Base-by-base conservation (phyloP, 2,329 filamentous ascomycete species). In the Tolypocladium paradoxum region DNA sequence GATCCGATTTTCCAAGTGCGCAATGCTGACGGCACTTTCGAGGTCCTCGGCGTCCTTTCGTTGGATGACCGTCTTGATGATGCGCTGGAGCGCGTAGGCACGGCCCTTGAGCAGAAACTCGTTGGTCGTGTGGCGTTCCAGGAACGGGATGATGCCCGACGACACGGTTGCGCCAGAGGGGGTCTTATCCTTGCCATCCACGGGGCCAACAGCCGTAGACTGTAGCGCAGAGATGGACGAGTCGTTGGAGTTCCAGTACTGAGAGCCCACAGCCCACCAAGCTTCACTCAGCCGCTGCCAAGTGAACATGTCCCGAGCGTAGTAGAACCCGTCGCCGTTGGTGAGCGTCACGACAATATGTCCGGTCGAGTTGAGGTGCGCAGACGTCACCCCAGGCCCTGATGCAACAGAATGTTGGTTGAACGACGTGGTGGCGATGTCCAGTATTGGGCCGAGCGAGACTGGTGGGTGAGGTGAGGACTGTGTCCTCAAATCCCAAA, bases 221-320 rank as follows among this genome's bases (percentile, higher is more conserved):
- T 90, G 84, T 37, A 96, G 71, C 50, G 90, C 88, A 48, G 87
- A 85, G 51, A 96, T 83, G 0, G 90, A 90, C 2, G 90, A 90
- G 63, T 96, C 93, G 51, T 90, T 95, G 1, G 90, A 95, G 69
- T 99, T 97, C 95, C 93, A 99, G 68, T 99, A 99, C 66, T 99
- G 93, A 61, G 89, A 95, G 20, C 91, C 91, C 0, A 97, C 90
- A 0, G 92, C 92, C 90, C 93, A 99, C 93, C 93, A 99, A 2
- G 89, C 81, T 66, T 99, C 95, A 2, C 90, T 95, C n/a, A 99
- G 76, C 11, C 91, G 84, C 69, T 97, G 92, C 93, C 93, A 99
- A 8, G 84, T 82, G 68, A 84, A 92, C 85, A 99, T 88, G 20
- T 79, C 78, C 0, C 87, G 81, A 2, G 88, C 88, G 70, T 99